Evolutionary conservation across 805 yeast species (phyloP).

Genomic region (Candida peoriensis): DNA sequence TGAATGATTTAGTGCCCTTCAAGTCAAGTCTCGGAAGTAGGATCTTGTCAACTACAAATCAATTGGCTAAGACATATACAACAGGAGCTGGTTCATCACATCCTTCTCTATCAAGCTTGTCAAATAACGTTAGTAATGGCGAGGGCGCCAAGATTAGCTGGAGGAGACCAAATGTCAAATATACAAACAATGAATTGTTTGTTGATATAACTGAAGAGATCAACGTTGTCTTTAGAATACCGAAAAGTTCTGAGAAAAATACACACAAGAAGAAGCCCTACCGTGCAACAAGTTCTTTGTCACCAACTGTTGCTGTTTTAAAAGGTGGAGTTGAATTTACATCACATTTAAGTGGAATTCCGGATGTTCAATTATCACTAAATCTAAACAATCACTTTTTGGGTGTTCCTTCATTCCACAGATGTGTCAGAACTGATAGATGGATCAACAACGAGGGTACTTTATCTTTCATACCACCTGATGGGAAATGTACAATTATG

Average conservation of each 20-base stretch:
- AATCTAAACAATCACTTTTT: slow-evolving; percentile 40
- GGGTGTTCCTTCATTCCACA: slow-evolving; percentile 65
- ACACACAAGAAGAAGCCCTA: slow-evolving; percentile 15
- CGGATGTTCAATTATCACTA: slow-evolving; percentile 58
- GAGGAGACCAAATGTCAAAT: slow-evolving; percentile 68
- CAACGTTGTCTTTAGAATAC: slow-evolving; percentile 41
- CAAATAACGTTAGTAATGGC: slow-evolving; percentile 4
- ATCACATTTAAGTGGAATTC: slow-evolving; percentile 72
- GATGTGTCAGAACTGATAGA: slow-evolving; percentile 50
- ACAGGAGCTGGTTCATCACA: slow-evolving; percentile 9
- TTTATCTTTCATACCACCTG: slow-evolving; percentile 81
- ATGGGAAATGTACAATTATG: slow-evolving; percentile 64
- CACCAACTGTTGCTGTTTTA: slow-evolving; percentile 48
- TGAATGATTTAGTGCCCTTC: slow-evolving; percentile 65
- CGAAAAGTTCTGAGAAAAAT: slow-evolving; percentile 21
- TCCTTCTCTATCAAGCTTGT: slow-evolving; percentile 6
- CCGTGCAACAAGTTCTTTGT: slow-evolving; percentile 15
- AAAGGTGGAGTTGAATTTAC: slow-evolving; percentile 61
- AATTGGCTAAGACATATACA: slow-evolving; percentile 21
- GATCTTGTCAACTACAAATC: slow-evolving; percentile 32
- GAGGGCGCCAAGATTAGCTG: slow-evolving; percentile 52
- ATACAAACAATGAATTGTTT: slow-evolving; percentile 78
- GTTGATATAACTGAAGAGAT: slow-evolving; percentile 74
- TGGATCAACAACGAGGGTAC: slow-evolving; percentile 46
- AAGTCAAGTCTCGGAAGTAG: slow-evolving; percentile 28